Evolutionary conservation across 345 rosid genomes (phyloP).

Genomic region (Gynandropsis gynandra): DNA sequence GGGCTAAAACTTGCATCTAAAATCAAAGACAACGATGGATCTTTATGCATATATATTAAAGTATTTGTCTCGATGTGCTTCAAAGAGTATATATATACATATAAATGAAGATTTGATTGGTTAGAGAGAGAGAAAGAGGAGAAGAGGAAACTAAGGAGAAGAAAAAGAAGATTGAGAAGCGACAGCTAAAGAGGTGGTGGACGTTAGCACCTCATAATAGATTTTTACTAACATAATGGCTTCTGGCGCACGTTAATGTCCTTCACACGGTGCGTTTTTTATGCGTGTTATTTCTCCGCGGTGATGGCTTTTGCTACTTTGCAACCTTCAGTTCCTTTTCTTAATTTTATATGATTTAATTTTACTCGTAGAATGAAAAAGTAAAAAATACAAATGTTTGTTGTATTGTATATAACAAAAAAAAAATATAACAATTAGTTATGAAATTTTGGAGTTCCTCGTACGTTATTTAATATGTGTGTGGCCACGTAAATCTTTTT

Average conservation of each 20-base stretch:
- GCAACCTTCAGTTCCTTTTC: too few species aligned
- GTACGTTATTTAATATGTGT: too few species aligned
- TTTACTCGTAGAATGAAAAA: too few species aligned
- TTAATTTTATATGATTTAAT: too few species aligned
- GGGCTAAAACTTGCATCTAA: conserved; percentile 14
- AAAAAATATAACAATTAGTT: not conserved
- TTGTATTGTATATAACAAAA: too few species aligned
- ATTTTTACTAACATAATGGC: conserved; percentile 21
- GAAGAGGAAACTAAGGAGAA: conserved; percentile 18
- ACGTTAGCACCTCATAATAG: conserved; percentile 26
- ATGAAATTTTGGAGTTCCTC: not conserved
- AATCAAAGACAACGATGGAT: conserved; percentile 16
- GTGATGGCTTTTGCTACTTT: conserved; percentile 1
- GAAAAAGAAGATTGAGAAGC: conserved; percentile 32
- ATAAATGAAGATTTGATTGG: conserved; percentile 26
- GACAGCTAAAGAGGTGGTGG: conserved; percentile 28
- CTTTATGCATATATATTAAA: conserved; percentile 18
- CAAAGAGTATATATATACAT: conserved; percentile 2
- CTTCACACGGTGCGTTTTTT: conserved; percentile 35
- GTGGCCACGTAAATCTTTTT: too few species aligned
- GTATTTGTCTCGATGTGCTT: conserved; percentile 11
- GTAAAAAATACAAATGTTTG: too few species aligned
- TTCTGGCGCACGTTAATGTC: conserved; percentile 38
- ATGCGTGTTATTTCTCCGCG: conserved; percentile 33
- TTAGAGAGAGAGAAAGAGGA: conserved; percentile 18